Percentiles rank a stretch among this genome's conserved stretches.
Evolutionary conservation across 2,329 filamentous ascomycete genomes (phyloP).

Genomic region (Thermothelomyces thermophilus): DNA sequence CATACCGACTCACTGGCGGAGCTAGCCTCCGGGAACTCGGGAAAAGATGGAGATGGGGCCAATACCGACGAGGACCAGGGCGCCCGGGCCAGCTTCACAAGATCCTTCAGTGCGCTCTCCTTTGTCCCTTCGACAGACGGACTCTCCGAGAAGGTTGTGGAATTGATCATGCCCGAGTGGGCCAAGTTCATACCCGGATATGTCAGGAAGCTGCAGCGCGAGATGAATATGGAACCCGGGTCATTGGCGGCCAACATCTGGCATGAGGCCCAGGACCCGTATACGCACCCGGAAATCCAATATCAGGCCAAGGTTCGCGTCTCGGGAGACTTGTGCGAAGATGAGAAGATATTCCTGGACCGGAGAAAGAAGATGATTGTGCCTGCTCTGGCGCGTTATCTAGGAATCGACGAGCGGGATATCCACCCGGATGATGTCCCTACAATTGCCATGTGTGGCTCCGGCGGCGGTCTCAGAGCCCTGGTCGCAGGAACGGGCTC

Average conservation of each 20-base stretch:
- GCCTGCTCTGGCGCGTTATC: slow-evolving; percentile 72
- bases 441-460: slow-evolving; percentile 88
- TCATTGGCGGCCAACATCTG: slow-evolving; percentile 91
- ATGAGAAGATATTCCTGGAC: slow-evolving; percentile 69
- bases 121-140: slow-evolving; percentile 45
- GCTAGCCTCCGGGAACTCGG: not conserved
- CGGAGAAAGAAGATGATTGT: slow-evolving; percentile 63
- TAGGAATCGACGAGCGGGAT: slow-evolving; percentile 68
- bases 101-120: slow-evolving; percentile 47
- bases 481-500: slow-evolving; percentile 88
- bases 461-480: slow-evolving; percentile 82
- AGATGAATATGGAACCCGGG: slow-evolving; percentile 80
- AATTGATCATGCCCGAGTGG: slow-evolving; percentile 76
- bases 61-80: slow-evolving; percentile 16
- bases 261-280: slow-evolving; percentile 79
- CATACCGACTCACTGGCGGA: slow-evolving; percentile 12
- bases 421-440: slow-evolving; percentile 93
- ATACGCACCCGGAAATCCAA: slow-evolving; percentile 78
- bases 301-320: slow-evolving; percentile 78
- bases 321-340: slow-evolving; percentile 70
- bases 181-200: slow-evolving; percentile 68
- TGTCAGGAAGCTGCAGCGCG: slow-evolving; percentile 74
- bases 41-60: slow-evolving; percentile 15
- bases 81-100: slow-evolving; percentile 45
- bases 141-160: slow-evolving; percentile 55